These are phyloP conservation scores for Melampsora larici-populina DNA, from an alignment of 1,284 basidiomycete species.

Conservation along the genomic window DNA sequence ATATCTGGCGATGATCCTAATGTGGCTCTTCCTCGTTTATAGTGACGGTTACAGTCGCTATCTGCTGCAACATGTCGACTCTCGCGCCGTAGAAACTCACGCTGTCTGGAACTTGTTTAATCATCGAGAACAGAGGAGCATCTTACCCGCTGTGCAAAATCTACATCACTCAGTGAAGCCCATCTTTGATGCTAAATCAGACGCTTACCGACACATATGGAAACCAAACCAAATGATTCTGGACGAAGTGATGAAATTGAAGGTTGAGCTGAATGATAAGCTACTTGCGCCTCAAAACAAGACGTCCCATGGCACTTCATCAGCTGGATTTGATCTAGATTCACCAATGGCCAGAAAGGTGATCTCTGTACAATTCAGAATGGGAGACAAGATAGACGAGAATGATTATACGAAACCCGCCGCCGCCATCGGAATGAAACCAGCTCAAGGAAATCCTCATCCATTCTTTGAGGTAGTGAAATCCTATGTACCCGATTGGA, in stretches of 20 bases:
- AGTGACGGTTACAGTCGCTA: neutral
- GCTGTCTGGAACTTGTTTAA: no score
- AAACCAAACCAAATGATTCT: neutral
- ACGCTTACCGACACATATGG: neutral
- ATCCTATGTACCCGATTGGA: neutral
- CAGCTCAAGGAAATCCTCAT: neutral
- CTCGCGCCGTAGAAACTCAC: no score
- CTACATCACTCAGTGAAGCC: neutral
- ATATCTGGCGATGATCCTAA: neutral
- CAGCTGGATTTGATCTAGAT: neutral
- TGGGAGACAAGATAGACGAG: neutral
- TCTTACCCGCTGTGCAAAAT: neutral
- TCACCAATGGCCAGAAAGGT: neutral
- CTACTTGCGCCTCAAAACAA: neutral
- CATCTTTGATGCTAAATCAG: neutral
- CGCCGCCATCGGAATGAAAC: neutral
- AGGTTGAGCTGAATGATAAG: neutral
- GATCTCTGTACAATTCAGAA: neutral
- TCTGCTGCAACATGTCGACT: no score
- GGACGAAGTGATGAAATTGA: neutral
- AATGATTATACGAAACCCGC: neutral
- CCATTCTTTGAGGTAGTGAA: neutral
- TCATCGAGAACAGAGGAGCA: neutral
- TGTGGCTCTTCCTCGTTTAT: neutral
- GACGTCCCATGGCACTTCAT: neutral